Percentiles rank a stretch among this genome's conserved stretches.
These are phyloP conservation scores for Oldenlandia corymbosa DNA, from an alignment of 257 asterid genomes.

Conservation along the genomic window DNA sequence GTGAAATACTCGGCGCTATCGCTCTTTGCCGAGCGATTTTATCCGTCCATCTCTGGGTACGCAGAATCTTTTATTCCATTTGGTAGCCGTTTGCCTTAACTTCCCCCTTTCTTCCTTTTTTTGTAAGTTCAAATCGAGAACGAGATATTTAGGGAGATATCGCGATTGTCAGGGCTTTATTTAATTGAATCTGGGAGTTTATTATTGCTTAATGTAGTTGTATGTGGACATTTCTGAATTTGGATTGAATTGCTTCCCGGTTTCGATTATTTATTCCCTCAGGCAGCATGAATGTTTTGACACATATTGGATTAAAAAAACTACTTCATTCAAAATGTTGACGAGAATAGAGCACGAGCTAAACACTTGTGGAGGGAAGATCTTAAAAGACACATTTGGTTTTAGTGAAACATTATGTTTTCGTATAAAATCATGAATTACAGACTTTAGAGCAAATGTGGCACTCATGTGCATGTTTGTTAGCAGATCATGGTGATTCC, in stretches of 20 bases:
- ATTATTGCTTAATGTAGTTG: neutral
- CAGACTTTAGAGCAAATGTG: too few relatives aligned
- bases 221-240: neutral
- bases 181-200: neutral
- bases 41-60: slow-evolving; percentile 53
- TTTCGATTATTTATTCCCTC: too few relatives aligned
- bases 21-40: slow-evolving; percentile 71
- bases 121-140: neutral
- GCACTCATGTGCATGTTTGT: neutral
- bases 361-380: too few relatives aligned
- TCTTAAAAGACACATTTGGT: too few relatives aligned
- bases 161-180: neutral
- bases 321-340: too few relatives aligned
- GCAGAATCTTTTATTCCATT: neutral
- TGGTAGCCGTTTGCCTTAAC: neutral
- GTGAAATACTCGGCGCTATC: slow-evolving; percentile 77
- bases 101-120: neutral
- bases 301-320: too few relatives aligned
- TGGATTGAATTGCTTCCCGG: neutral
- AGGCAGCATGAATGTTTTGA: too few relatives aligned
- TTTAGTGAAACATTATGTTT: too few relatives aligned
- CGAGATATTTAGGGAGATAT: neutral
- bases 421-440: too few relatives aligned
- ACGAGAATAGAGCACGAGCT: too few relatives aligned
- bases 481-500: neutral